Evolutionary conservation across 805 yeast genomes (phyloP).

Genomic region (Barnettozyma sucrosica): DNA sequence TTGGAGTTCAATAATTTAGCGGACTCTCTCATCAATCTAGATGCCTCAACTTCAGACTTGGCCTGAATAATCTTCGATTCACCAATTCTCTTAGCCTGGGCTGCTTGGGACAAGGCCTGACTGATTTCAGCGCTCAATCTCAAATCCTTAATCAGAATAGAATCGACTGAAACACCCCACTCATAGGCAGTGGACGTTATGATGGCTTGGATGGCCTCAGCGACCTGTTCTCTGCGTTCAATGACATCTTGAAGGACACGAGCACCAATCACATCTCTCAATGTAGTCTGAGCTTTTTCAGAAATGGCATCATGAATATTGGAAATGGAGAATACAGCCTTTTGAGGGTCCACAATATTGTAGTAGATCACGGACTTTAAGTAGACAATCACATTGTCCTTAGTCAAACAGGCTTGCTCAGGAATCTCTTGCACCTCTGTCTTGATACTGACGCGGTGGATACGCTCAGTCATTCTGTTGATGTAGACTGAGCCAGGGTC

Average conservation of each 20-base stretch:
- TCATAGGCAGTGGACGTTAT: constrained; percentile 55
- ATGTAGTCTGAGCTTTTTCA: constrained; percentile 68
- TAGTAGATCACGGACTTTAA: constrained; percentile 63
- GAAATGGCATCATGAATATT: constrained; percentile 49
- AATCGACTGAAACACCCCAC: constrained; percentile 70
- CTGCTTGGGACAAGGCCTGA: constrained; percentile 61
- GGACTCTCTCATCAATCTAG: constrained; percentile 72
- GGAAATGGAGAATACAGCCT: constrained; percentile 53
- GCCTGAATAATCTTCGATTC: constrained; percentile 72
- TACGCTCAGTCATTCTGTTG: constrained; percentile 57
- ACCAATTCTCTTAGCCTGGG: constrained; percentile 71
- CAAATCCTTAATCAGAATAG: constrained; percentile 63
- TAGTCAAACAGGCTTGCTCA: constrained; percentile 63
- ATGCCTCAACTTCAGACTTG: constrained; percentile 69
- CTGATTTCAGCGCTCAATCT: constrained; percentile 49
- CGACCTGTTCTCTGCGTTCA: constrained; percentile 67
- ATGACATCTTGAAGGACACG: constrained; percentile 64
- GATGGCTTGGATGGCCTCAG: constrained; percentile 54
- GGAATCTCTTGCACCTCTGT: constrained; percentile 59
- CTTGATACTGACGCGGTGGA: constrained; percentile 46
- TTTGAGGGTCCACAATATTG: constrained; percentile 62
- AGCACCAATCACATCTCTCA: constrained; percentile 67
- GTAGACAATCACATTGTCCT: constrained; percentile 58
- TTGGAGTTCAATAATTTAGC: constrained; percentile 70
- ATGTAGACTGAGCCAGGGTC: constrained; percentile 66